Evolutionary conservation across 306 rosid genomes (phyloP).

Genomic region (Alnus glutinosa): DNA sequence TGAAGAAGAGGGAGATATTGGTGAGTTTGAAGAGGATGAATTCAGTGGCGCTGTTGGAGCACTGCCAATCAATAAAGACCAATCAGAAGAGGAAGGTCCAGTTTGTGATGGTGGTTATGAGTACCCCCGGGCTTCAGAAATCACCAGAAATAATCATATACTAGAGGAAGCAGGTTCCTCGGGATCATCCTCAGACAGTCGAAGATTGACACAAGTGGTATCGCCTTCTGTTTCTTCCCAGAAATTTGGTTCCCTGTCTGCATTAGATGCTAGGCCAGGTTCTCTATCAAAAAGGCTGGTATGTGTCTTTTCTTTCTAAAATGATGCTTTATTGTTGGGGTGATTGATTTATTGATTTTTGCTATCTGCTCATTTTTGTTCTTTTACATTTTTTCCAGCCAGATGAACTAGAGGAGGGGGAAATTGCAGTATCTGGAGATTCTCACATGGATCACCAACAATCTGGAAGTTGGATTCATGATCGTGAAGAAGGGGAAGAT

Average conservation of each 20-base stretch:
- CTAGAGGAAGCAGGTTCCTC: slow-evolving; percentile 76
- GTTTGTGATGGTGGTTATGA: slow-evolving; percentile 58
- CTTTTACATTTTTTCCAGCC: slow-evolving; percentile 54
- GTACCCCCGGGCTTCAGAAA: slow-evolving; percentile 57
- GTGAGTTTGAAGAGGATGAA: slow-evolving; percentile 85
- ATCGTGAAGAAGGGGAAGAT: slow-evolving; percentile 91
- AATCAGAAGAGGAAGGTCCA: slow-evolving; percentile 60
- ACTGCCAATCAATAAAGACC: slow-evolving; percentile 59
- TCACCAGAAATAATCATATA: slow-evolving; percentile 40
- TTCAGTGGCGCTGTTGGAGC: slow-evolving; percentile 66
- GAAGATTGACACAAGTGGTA: slow-evolving; percentile 51
- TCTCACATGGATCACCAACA: slow-evolving; percentile 89
- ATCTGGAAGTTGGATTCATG: slow-evolving; percentile 93
- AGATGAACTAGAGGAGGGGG: slow-evolving; percentile 95
- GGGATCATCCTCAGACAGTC: slow-evolving; percentile 75
- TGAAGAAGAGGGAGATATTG: slow-evolving; percentile 88
- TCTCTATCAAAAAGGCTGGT: slow-evolving; percentile 78
- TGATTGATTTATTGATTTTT: slow-evolving; percentile 16
- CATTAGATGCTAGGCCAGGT: slow-evolving; percentile 79
- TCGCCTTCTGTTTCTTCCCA: slow-evolving; percentile 77
- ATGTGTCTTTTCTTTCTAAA: slow-evolving; percentile 32
- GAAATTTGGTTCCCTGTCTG: slow-evolving; percentile 93
- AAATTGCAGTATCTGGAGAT: slow-evolving; percentile 88
- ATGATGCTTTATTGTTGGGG: slow-evolving; percentile 24
- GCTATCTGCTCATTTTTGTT: slow-evolving; percentile 33